phyloP scores from a whole-genome alignment of 176 grass and related monocot species.

The Stipa capillata region DNA sequence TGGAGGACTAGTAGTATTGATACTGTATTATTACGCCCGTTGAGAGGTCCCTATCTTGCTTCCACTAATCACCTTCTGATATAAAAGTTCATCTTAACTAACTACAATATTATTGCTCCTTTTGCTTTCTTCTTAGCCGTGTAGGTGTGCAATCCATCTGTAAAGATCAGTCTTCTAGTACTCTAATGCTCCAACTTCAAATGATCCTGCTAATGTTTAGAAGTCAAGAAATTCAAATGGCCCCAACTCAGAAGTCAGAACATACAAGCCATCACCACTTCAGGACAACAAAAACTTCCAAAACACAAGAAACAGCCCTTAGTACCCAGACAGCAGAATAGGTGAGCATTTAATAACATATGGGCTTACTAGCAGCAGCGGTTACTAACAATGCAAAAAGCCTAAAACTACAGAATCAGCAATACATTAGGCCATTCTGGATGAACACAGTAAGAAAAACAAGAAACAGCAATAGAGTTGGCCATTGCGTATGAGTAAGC shows the following conservation, averaged over 20 bases:
- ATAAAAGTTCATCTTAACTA: constrained; percentile 33
- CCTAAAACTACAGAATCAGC: no score
- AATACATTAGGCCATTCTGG: neutral
- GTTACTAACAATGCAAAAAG: no score
- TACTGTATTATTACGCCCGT: constrained; percentile 28
- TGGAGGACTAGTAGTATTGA: constrained; percentile 10
- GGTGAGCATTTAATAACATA: neutral
- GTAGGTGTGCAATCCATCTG: constrained; percentile 26
- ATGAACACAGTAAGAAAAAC: neutral
- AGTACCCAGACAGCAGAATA: neutral
- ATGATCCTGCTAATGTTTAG: constrained; percentile 4
- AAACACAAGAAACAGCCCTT: neutral
- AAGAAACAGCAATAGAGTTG: neutral
- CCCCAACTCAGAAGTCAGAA: no score
- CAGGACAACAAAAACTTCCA: neutral
- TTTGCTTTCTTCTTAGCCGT: constrained; percentile 8
- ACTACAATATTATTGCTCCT: constrained; percentile 2
- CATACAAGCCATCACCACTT: neutral
- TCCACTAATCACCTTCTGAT: constrained; percentile 19
- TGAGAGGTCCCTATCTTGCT: constrained; percentile 35
- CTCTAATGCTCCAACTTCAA: neutral
- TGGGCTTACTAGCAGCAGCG: no score
- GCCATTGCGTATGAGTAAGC: neutral
- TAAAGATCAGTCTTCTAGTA: constrained; percentile 33
- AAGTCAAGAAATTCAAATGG: constrained; percentile 8